Evolutionary conservation across 2,329 filamentous ascomycete genomes (phyloP).

Genomic region (Sordariomycetes sp.): DNA sequence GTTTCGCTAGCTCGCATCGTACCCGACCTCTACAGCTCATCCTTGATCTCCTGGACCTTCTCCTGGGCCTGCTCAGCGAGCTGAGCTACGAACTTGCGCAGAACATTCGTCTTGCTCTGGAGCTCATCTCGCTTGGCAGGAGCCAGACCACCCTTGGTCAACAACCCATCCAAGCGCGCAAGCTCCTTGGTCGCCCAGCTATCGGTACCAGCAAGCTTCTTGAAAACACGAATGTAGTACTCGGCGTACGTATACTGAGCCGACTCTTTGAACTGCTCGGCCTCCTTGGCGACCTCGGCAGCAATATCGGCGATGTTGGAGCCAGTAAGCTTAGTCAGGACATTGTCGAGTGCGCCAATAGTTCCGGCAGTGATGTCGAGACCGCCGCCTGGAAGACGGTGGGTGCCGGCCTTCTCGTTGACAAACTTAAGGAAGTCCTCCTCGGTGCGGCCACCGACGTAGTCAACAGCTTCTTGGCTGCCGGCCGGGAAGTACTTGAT

Average conservation of each 20-base stretch:
- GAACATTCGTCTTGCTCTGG: conserved; percentile 76
- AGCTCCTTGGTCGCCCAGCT: conserved; percentile 81
- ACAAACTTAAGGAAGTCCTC: conserved; percentile 68
- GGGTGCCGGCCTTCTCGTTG: conserved; percentile 82
- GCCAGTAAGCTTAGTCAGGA: conserved; percentile 66
- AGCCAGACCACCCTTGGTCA: conserved; percentile 79
- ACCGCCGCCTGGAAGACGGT: conserved; percentile 72
- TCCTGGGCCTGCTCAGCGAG: conserved; percentile 36
- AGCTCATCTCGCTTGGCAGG: conserved; percentile 85
- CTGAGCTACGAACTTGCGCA: conserved; percentile 64
- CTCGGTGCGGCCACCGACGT: conserved; percentile 70
- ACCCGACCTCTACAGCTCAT: conserved; percentile 57
- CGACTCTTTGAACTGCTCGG: conserved; percentile 52
- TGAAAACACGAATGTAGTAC: conserved; percentile 89
- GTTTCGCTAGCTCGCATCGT: too few relatives aligned
- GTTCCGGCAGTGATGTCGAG: conserved; percentile 75
- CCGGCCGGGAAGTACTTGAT: conserved; percentile 97
- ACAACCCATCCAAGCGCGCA: conserved; percentile 65
- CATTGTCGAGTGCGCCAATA: conserved; percentile 64
- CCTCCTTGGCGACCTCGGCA: conserved; percentile 64
- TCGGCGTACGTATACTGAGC: conserved; percentile 69
- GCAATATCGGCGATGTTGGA: conserved; percentile 53
- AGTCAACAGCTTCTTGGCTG: conserved; percentile 60
- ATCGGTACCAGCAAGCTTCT: conserved; percentile 72
- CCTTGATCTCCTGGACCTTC: conserved; percentile 42